These are phyloP conservation scores for Lagerstroemia speciosa DNA, from an alignment of 345 rosid genomes.

Conservation along the genomic window DNA sequence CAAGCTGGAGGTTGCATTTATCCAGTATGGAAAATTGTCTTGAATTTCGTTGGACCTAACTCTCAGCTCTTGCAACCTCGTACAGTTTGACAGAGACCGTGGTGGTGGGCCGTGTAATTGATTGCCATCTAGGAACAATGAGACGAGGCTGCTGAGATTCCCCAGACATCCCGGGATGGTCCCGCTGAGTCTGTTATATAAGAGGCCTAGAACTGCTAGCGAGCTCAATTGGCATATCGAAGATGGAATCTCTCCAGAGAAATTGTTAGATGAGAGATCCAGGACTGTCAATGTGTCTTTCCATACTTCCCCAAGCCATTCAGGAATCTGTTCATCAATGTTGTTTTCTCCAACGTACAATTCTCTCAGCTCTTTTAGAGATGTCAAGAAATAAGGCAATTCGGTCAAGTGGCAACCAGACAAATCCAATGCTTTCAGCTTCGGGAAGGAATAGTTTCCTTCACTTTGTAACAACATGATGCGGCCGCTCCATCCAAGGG, in stretches of 20 bases:
- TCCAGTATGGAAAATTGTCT: slow-evolving; percentile 13
- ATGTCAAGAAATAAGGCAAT: background rate
- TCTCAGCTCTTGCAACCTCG: background rate
- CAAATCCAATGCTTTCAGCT: background rate
- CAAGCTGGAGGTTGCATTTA: background rate
- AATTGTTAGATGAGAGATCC: background rate
- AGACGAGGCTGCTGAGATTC: background rate
- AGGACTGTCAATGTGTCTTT: background rate
- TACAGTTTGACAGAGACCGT: slow-evolving; percentile 7
- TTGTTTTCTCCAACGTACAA: slow-evolving; percentile 6
- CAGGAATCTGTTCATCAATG: slow-evolving; percentile 16
- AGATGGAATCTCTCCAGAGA: background rate
- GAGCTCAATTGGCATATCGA: background rate
- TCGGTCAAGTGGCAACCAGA: background rate
- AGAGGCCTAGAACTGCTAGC: background rate
- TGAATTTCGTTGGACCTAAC: slow-evolving; percentile 7
- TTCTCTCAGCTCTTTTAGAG: background rate
- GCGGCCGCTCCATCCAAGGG: background rate
- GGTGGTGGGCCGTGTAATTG: slow-evolving; percentile 13
- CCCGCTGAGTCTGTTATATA: slow-evolving; percentile 11
- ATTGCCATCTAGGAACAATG: background rate
- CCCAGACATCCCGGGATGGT: slow-evolving; percentile 10
- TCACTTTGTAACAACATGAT: background rate
- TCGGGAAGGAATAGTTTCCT: background rate
- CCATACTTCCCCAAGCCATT: slow-evolving; percentile 5